phyloP scores from a whole-genome alignment of 306 rosid genomes.

The Ammopiptanthus mongolicus region DNA sequence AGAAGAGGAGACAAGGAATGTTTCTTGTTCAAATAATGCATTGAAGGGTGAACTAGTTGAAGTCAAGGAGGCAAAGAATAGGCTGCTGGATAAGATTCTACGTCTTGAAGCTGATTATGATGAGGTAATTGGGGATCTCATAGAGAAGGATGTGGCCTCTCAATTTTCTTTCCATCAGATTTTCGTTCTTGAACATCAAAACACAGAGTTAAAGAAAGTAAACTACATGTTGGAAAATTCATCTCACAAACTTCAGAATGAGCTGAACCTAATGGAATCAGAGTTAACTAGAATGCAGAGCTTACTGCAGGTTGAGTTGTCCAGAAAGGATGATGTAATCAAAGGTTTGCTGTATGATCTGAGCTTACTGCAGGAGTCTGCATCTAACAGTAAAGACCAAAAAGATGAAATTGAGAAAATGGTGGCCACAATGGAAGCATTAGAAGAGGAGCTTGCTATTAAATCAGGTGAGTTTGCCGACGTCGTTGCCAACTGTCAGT shows the following conservation, averaged over 20 bases:
- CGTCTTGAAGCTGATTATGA: slow-evolving; percentile 50
- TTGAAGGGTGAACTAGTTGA: slow-evolving; percentile 46
- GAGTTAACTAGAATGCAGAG: slow-evolving; percentile 43
- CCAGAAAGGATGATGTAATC: slow-evolving; percentile 76
- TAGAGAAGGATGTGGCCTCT: slow-evolving; percentile 41
- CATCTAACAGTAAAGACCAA: slow-evolving; percentile 72
- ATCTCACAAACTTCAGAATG: slow-evolving; percentile 35
- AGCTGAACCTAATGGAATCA: slow-evolving; percentile 37
- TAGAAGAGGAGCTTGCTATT: slow-evolving; percentile 60
- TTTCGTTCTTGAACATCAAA: slow-evolving; percentile 42
- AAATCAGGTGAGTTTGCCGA: slow-evolving; percentile 66
- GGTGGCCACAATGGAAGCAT: slow-evolving; percentile 46
- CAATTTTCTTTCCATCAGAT: slow-evolving; percentile 36
- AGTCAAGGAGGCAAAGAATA: slow-evolving; percentile 33
- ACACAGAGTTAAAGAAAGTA: slow-evolving; percentile 32
- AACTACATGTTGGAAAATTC: slow-evolving; percentile 31
- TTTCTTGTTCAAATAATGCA: slow-evolving; percentile 34
- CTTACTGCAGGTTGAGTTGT: slow-evolving; percentile 56
- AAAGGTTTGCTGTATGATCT: slow-evolving; percentile 79
- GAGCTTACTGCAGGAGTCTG: slow-evolving; percentile 94
- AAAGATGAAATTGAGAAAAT: slow-evolving; percentile 68
- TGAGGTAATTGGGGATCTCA: slow-evolving; percentile 27
- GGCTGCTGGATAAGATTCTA: slow-evolving; percentile 39
- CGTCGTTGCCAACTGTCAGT: slow-evolving; percentile 38
- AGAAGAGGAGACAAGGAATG: no score